A percentile compares a stretch with the other conserved stretches of the same genome.
Conservation (phyloP, 106 monocot species). For the Acorus gramineus region DNA sequence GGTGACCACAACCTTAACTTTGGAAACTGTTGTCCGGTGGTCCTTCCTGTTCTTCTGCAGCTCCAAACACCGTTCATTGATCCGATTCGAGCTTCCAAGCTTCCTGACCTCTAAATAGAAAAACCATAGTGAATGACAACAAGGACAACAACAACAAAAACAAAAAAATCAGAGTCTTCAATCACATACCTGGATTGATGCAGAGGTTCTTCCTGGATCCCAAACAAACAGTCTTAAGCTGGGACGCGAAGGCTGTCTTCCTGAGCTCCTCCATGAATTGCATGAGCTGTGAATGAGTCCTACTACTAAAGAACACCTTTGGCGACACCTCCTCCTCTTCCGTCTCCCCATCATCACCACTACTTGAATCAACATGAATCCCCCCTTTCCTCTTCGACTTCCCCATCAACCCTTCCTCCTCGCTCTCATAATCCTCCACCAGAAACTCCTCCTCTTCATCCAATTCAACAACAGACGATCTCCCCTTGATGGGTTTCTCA, state of each 20-base stretch:
- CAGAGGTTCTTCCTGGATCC: conserved; percentile 86
- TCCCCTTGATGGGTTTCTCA: too few relatives aligned
- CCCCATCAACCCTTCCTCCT: conserved; percentile 25
- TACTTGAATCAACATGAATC: conserved; percentile 20
- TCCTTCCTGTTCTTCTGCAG: conserved; percentile 55
- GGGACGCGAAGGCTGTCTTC: conserved; percentile 50
- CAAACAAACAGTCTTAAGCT: conserved; percentile 61
- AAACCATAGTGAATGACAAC: neutral
- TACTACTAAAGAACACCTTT: conserved; percentile 79
- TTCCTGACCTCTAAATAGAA: conserved; percentile 52
- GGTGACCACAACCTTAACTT: conserved; percentile 41
- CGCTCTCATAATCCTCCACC: conserved; percentile 88
- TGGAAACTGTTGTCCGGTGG: conserved; percentile 21
- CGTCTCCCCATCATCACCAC: conserved; percentile 32
- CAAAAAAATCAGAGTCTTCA: neutral
- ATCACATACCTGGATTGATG: conserved; percentile 59
- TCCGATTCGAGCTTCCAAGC: conserved; percentile 50
- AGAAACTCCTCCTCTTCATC: conserved; percentile 63
- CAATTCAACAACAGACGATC: too few relatives aligned
- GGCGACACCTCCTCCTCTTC: conserved; percentile 52
- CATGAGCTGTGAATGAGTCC: conserved; percentile 84
- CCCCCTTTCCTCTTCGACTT: conserved; percentile 43
- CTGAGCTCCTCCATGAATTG: conserved; percentile 88
- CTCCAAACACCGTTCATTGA: conserved; percentile 83
- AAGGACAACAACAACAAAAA: neutral